Conservation (phyloP, 257 asterid species). For the Solanum megistacrolobum region DNA sequence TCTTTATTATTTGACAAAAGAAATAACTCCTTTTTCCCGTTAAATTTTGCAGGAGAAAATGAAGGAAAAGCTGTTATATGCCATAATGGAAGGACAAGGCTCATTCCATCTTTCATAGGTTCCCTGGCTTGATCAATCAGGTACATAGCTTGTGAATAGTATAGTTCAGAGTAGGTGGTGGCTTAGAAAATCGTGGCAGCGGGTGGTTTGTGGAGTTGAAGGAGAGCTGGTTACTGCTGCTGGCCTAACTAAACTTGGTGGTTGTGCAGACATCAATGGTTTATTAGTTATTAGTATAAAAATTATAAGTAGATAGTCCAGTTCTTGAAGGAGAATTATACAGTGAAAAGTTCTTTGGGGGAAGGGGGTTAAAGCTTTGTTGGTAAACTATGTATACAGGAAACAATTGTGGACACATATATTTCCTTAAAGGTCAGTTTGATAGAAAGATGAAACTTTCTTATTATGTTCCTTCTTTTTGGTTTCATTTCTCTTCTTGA, state of each 20-base stretch:
- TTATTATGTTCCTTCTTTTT: neutral
- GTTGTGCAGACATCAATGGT: neutral
- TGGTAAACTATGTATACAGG: neutral
- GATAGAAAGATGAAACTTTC: neutral
- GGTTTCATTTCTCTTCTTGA: neutral
- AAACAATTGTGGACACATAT: neutral
- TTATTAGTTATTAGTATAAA: neutral
- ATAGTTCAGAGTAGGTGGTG: constrained; percentile 20
- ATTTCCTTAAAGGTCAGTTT: neutral
- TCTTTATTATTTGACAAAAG: neutral
- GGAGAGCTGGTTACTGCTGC: constrained; percentile 10
- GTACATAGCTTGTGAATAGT: constrained; percentile 35
- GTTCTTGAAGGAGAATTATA: constrained; percentile 9
- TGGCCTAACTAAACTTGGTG: constrained; percentile 4
- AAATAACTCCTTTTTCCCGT: neutral
- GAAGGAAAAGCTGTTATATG: constrained; percentile 78
- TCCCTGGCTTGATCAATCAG: neutral
- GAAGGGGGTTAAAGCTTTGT: neutral
- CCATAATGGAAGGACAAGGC: constrained; percentile 93
- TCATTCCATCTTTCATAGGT: constrained; percentile 76
- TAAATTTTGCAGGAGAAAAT: constrained; percentile 52
- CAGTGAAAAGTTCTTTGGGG: neutral
- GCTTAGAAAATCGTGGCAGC: neutral
- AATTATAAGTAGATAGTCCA: neutral
- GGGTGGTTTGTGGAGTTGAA: constrained; percentile 5